Evolutionary conservation across 352 stramenopile species (phyloP), one percentile per base, ranked within the genome.

Genomic region (Pythium angustatum): DNA sequence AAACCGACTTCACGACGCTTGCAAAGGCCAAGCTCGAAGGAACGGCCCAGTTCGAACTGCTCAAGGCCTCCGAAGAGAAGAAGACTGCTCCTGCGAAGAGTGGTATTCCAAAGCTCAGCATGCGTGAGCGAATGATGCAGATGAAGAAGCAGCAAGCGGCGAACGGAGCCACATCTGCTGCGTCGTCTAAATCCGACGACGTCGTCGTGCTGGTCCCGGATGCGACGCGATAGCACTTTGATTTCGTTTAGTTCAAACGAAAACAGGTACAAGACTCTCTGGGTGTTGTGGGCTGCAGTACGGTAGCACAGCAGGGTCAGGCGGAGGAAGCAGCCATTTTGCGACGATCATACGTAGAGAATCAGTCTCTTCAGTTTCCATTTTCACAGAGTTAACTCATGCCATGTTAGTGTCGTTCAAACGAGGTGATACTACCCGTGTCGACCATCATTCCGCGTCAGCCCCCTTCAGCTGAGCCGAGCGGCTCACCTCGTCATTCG

Each of bases 11-110:
- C 45, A 72, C 81, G 19, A 48, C 67, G 21, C 48, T 85, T n/a
- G 77, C 75, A 17, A 88, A 91, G 66, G 57, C 72, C 30, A 85
- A 87, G 45, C 72, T 91, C 15, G 75, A 62, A 22, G 80, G 77
- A 3, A 83, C 65, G 1, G 71, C 70, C 2, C 80, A 87, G 54
- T 54, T 88, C 12, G 83, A 91, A 27, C 70, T 90, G 1, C 59
- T 91, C n/a, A 86, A 83, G 53, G 78, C 80, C 14, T 88, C 79
- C 1, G 70, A 87, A 44, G 56, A 67, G 53, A 83, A 76, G 40
- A 81, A 80, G 40, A 14, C 55, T 34, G 31, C 58, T 24, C 17
- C 22, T 19, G 17, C 38, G 2, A 64, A 52, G 41, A 66, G 58
- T 27, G 65, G 65, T 5, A 12, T 72, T 11, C 65, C 65, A 19